Base-by-base conservation (phyloP, 306 rosid genomes). In the Fragaria vesca region DNA sequence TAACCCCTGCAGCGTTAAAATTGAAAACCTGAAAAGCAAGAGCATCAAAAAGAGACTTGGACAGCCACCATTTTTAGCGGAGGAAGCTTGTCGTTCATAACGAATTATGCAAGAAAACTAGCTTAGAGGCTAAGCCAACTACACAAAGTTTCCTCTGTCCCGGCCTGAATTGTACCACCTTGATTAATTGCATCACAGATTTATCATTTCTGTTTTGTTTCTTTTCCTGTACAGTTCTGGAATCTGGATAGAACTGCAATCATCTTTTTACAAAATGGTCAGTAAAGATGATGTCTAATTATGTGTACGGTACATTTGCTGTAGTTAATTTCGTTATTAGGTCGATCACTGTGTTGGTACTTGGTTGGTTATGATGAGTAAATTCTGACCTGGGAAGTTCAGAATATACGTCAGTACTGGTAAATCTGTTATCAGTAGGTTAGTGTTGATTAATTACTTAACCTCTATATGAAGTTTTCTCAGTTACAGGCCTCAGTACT, bases 51-150 rank as follows among this genome's bases (percentile, higher is more conserved):
- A 40, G 28, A 32, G 55, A 28, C 6, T 50, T 18, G 61, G 76
- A 82, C 82, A 82, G 73, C 82, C 79, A 73, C 79, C 80, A 66
- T 78, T 30, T 78, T 78, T 68, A 68, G 45, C 51, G 73, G 68
- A 52, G 72, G 58, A 51, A 54, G 46, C 72, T 77, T 61, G 77
- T 73, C 48, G 74, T 67, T 32, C 50, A 72, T 65, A 30, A 72
- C 30, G 34, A 50, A 20, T 12, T 5, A 0, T 15, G 21, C 24
- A 17, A 48, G 16, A 11, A 46, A 46, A 42, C 46, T 46, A 48
- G 45, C 7, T 6, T 40, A 40, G 0, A 51, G 51, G 17, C 61
- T 74, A 30, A 6, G 12, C 38, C 50, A 12, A 6, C 51, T 1
- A 6, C 20, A 42, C 42, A 70, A 16, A 43, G 80, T 68, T 75